Conservation (phyloP, 176 grass and related monocot genomes). For the Canna indica region DNA sequence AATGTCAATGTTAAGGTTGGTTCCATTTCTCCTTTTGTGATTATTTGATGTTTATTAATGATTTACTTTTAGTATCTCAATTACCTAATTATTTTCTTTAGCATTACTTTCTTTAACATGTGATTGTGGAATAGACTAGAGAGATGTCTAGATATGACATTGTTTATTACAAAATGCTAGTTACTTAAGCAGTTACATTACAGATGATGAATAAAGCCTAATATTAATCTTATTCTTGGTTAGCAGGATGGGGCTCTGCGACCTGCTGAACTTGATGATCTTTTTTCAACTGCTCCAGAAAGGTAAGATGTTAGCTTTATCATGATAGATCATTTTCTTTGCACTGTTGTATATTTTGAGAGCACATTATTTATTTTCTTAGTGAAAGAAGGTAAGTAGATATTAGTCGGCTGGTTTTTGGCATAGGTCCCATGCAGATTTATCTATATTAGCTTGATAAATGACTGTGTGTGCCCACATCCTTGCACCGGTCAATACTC, state of each 20-base stretch:
- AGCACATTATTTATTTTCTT: neutral
- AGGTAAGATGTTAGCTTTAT: slow-evolving; percentile 33
- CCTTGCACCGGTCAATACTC: no score
- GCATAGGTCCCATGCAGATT: no score
- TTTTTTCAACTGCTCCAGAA: slow-evolving; percentile 89
- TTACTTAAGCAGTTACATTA: neutral
- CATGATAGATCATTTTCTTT: slow-evolving; percentile 3
- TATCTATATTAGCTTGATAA: no score
- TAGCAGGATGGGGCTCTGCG: slow-evolving; percentile 70
- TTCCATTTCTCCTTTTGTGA: neutral
- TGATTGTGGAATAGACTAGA: neutral
- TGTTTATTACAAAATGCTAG: neutral
- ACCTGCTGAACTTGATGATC: slow-evolving; percentile 87
- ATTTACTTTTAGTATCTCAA: neutral
- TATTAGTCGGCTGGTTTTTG: no score
- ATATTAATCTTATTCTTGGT: neutral
- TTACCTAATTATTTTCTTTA: no score
- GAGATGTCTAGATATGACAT: neutral
- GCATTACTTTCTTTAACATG: no score
- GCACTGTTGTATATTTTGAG: neutral
- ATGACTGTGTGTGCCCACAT: no score
- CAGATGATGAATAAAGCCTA: neutral
- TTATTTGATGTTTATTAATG: neutral
- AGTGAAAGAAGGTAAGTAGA: neutral
- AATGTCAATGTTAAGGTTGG: neutral